These are phyloP conservation scores for Chaetothyriales sp. DNA, from an alignment of 2,329 filamentous ascomycete species.

Conservation along the genomic window DNA sequence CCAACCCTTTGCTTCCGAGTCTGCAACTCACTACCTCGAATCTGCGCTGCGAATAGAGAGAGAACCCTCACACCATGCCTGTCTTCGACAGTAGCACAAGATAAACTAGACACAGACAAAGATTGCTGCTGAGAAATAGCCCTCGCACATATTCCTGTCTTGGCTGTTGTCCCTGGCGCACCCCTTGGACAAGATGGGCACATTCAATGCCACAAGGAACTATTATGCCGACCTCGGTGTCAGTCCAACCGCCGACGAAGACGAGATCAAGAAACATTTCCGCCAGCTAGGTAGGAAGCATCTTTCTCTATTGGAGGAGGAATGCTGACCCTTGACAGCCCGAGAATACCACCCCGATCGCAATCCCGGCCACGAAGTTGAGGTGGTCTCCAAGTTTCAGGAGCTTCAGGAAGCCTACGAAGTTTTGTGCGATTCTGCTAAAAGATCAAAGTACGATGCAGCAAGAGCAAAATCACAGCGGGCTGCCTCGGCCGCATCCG, in stretches of 20 bases:
- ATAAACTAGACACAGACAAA: background rate
- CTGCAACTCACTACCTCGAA: background rate
- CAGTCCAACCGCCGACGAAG: conserved; percentile 47
- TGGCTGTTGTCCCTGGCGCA: background rate
- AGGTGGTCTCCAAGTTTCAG: conserved; percentile 70
- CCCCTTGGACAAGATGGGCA: conserved; percentile 39
- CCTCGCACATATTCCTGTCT: background rate
- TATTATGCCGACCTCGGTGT: conserved; percentile 79
- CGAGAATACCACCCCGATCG: conserved; percentile 79
- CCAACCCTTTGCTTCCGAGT: background rate
- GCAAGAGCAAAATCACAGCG: conserved; percentile 29
- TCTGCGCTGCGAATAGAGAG: background rate
- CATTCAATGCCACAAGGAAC: conserved; percentile 53
- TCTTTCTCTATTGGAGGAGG: background rate
- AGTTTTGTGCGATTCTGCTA: conserved; percentile 47
- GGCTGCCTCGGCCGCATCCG: conserved; percentile 3
- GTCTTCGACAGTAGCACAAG: background rate
- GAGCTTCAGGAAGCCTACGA: conserved; percentile 77
- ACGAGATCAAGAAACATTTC: conserved; percentile 75
- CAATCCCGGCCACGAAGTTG: conserved; percentile 66
- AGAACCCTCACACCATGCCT: background rate
- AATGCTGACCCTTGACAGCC: conserved; percentile 34
- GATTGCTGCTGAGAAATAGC: background rate
- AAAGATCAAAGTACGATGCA: conserved; percentile 47
- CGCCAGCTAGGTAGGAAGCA: conserved; percentile 54